Evolutionary conservation across 2,329 filamentous ascomycete species (phyloP).

Genomic region (Tolypocladium tundrense): DNA sequence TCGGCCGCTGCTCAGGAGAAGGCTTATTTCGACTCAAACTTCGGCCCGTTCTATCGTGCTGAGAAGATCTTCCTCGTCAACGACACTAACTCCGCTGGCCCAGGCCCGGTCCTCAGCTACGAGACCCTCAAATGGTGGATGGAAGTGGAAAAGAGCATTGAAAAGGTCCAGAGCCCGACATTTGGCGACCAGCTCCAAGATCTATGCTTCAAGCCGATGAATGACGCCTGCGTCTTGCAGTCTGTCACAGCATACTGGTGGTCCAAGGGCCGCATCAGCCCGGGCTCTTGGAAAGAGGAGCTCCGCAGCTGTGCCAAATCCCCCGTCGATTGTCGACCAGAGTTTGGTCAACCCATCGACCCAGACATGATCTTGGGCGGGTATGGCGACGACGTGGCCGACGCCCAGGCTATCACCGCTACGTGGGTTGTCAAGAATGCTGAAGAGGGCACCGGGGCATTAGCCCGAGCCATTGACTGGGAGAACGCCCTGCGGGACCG

Average conservation of each 20-base stretch:
- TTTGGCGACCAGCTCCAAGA: conserved; percentile 65
- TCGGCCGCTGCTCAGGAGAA: conserved; percentile 90
- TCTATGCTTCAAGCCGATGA: conserved; percentile 89
- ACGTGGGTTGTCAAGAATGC: conserved; percentile 94
- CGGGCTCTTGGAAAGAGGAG: conserved; percentile 57
- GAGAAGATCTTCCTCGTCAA: conserved; percentile 94
- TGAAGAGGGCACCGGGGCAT: conserved; percentile 58
- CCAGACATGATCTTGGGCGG: conserved; percentile 81
- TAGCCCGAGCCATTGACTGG: conserved; percentile 77
- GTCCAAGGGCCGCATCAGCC: conserved; percentile 33
- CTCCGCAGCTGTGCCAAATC: conserved; percentile 65
- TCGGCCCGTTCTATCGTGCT: conserved; percentile 90
- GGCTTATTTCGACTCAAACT: conserved; percentile 82
- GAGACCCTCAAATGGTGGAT: conserved; percentile 93
- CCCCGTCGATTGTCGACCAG: conserved; percentile 76
- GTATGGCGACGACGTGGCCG: conserved; percentile 56
- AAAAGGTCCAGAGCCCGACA: conserved; percentile 57
- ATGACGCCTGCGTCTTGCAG: conserved; percentile 82
- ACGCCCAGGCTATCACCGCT: conserved; percentile 71
- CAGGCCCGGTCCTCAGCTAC: conserved; percentile 73
- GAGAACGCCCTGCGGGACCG: conserved; percentile 68
- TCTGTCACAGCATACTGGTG: conserved; percentile 86
- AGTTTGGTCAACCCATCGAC: conserved; percentile 80
- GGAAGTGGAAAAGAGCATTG: conserved; percentile 70
- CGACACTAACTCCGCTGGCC: conserved; percentile 54